A percentile compares a stretch with the other conserved stretches of the same genome.
Conservation (phyloP, 805 yeast genomes). For the Zygotorulaspora chibaensis region DNA sequence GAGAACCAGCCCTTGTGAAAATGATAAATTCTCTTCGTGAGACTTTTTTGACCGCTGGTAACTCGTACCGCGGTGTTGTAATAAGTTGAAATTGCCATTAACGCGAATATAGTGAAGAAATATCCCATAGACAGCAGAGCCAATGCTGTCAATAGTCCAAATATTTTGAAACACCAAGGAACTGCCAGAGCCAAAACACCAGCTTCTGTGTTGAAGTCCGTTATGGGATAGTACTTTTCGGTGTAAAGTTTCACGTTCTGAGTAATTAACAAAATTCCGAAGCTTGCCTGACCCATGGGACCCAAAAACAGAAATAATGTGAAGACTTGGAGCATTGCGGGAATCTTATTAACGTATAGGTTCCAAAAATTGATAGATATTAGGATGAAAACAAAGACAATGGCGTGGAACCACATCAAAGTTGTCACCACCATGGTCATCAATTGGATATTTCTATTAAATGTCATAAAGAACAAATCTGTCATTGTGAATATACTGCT, state of each 20-base stretch:
- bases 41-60: constrained; percentile 8
- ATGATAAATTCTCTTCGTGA: constrained; percentile 27
- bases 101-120: constrained; percentile 48
- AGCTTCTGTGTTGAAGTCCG: constrained; percentile 14
- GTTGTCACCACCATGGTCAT: constrained; percentile 52
- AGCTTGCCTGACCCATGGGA: constrained; percentile 81
- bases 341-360: constrained; percentile 53
- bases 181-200: constrained; percentile 22
- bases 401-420: constrained; percentile 67
- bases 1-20: constrained; percentile 70
- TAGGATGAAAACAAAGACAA: constrained; percentile 53
- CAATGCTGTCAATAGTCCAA: constrained; percentile 41
- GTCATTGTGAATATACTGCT: constrained; percentile 51
- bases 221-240: constrained; percentile 18
- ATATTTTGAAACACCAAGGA: constrained; percentile 32
- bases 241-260: constrained; percentile 35
- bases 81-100: constrained; percentile 28
- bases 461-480: constrained; percentile 40
- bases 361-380: constrained; percentile 58
- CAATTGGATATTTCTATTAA: constrained; percentile 39
- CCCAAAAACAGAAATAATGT: constrained; percentile 79
- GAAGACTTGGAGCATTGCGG: constrained; percentile 51
- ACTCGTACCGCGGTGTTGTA: constrained; percentile 20
- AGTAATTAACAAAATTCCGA: constrained; percentile 56
- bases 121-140: constrained; percentile 53